phyloP scores from a whole-genome alignment of 768 basidiomycete species.

The Russula sp. region DNA sequence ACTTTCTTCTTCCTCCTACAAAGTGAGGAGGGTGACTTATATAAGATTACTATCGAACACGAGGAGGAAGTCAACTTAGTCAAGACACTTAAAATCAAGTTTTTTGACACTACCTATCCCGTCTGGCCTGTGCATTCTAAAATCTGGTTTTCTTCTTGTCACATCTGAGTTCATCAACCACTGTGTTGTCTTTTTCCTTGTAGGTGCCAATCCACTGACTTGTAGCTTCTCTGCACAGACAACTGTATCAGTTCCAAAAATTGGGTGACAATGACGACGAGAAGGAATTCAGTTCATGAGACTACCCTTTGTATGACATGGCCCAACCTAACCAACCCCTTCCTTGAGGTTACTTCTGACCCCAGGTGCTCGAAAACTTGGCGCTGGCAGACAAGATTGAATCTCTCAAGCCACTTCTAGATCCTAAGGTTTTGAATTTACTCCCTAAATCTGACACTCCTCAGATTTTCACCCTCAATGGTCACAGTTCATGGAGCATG shows the following conservation, averaged over 20 bases:
- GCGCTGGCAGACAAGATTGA: slow-evolving; percentile 86
- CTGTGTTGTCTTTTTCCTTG: slow-evolving; percentile 42
- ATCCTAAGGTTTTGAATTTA: slow-evolving; percentile 87
- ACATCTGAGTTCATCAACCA: slow-evolving; percentile 98
- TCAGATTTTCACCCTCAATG: slow-evolving; percentile 92
- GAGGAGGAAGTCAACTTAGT: slow-evolving; percentile 76
- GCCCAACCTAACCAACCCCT: slow-evolving; percentile 55
- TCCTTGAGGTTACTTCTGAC: slow-evolving; percentile 80
- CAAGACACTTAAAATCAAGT: slow-evolving; percentile 86
- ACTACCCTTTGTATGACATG: slow-evolving; percentile 84
- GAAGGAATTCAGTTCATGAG: slow-evolving; percentile 82
- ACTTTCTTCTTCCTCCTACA: slow-evolving; percentile 99
- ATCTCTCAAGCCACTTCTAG: slow-evolving; percentile 86
- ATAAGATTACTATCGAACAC: slow-evolving; percentile 97
- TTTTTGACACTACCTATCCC: slow-evolving; percentile 99
- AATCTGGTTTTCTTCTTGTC: slow-evolving; percentile 96
- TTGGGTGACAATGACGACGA: slow-evolving; percentile 96
- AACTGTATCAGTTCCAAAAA: slow-evolving; percentile 96
- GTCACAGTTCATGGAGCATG: slow-evolving; percentile 81
- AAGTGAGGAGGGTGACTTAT: slow-evolving; percentile 95
- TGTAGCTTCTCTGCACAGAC: slow-evolving; percentile 41
- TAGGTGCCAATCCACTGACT: slow-evolving; percentile 16
- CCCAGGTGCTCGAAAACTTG: slow-evolving; percentile 81
- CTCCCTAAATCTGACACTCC: slow-evolving; percentile 90
- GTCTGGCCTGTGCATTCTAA: slow-evolving; percentile 89